phyloP scores from a whole-genome alignment of 345 rosid genomes.

The Trapa bicornis region DNA sequence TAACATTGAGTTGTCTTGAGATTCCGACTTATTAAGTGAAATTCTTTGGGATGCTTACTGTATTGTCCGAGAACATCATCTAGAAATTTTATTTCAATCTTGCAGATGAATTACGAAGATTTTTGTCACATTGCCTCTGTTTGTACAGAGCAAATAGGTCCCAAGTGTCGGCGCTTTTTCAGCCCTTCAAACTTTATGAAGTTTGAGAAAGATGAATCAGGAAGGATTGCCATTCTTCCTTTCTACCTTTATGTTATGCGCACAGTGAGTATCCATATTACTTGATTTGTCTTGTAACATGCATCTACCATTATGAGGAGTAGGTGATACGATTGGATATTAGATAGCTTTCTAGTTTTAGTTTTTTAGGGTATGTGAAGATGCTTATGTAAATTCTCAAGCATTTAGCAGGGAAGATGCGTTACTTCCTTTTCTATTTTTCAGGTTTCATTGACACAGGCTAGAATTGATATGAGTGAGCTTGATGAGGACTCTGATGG shows the following conservation, averaged over 20 bases:
- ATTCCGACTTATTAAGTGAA: not conserved
- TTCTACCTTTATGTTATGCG: conserved; percentile 99
- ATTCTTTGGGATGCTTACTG: not conserved
- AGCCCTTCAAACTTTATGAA: conserved; percentile 99
- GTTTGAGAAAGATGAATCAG: conserved; percentile 98
- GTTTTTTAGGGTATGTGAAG: not conserved
- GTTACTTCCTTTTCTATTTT: conserved; percentile 13
- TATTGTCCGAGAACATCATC: not conserved
- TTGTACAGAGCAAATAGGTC: conserved; percentile 95
- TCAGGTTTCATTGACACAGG: conserved; percentile 97
- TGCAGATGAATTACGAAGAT: conserved; percentile 98
- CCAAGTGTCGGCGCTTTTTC: conserved; percentile 91
- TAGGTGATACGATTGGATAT: not conserved
- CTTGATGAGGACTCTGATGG: conserved; percentile 99
- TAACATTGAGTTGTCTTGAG: not conserved
- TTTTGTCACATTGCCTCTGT: conserved; percentile 97
- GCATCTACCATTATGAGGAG: not conserved
- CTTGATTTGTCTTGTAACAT: not conserved
- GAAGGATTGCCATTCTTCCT: conserved; percentile 94
- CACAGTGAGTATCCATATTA: conserved; percentile 44
- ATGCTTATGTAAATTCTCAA: not conserved
- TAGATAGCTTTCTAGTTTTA: not conserved
- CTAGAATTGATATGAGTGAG: conserved; percentile 99
- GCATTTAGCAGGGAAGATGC: not conserved
- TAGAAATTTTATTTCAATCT: conserved; percentile 1